Evolutionary conservation across 345 rosid genomes (phyloP).

Genomic region (Bretschneidera sinensis): DNA sequence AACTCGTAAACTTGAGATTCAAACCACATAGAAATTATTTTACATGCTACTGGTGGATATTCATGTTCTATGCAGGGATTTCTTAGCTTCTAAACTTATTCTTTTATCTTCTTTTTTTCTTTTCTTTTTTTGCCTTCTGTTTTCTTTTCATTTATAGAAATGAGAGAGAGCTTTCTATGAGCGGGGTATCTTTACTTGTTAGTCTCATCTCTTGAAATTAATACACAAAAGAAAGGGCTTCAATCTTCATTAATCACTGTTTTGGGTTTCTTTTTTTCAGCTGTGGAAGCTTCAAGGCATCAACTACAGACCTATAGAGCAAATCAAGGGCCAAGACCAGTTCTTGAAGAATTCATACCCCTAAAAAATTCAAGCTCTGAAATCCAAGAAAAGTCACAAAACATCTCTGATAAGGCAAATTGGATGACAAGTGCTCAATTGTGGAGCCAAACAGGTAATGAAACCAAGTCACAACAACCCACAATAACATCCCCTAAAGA

Average conservation of each 20-base stretch:
- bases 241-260: conserved; percentile 13
- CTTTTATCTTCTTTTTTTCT: conserved; percentile 29
- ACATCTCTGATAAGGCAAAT: conserved; percentile 47
- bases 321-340: conserved; percentile 56
- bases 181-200: conserved; percentile 12
- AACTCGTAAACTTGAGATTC: conserved; percentile 5
- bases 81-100: conserved; percentile 10
- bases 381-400: conserved; percentile 32
- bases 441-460: conserved; percentile 80
- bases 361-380: conserved; percentile 48
- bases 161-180: conserved; percentile 31
- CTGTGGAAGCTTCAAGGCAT: conserved; percentile 82
- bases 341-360: conserved; percentile 97
- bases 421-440: conserved; percentile 98
- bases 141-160: conserved; percentile 29
- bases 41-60: conserved; percentile 17
- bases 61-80: conserved; percentile 14
- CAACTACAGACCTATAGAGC: conserved; percentile 65
- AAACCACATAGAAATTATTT: conserved; percentile 9
- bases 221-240: no score
- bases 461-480: conserved; percentile 33
- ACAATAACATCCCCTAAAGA: conserved; percentile 32
- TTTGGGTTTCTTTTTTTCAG: conserved; percentile 33
- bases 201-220: conserved; percentile 19
- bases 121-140: neutral